Conservation (phyloP, 1,284 basidiomycete species). For the Pseudomicrostroma phylloplanum region DNA sequence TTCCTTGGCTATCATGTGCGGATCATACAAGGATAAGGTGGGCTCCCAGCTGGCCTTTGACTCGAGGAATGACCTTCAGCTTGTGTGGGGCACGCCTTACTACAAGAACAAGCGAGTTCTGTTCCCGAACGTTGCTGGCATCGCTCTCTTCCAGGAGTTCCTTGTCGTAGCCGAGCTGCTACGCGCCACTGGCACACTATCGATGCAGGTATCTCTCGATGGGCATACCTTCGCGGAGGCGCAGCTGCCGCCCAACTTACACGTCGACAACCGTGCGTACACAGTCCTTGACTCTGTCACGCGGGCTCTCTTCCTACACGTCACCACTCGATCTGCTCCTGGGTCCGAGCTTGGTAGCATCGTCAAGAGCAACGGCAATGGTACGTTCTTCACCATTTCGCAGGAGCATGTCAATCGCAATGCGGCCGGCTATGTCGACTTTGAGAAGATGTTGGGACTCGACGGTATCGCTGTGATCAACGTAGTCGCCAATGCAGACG, state of each 20-base stretch:
- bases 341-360: constrained; percentile 80
- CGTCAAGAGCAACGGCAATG: constrained; percentile 92
- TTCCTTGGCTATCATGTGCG: constrained; percentile 81
- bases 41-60: constrained; percentile 63
- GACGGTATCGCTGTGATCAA: constrained; percentile 94
- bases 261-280: constrained; percentile 80
- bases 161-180: constrained; percentile 84
- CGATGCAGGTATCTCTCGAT: constrained; percentile 85
- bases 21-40: constrained; percentile 73
- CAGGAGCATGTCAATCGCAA: constrained; percentile 85
- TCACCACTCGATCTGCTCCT: constrained; percentile 75
- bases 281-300: constrained; percentile 92
- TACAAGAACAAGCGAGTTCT: constrained; percentile 65
- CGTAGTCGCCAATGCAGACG: constrained; percentile 72
- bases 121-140: constrained; percentile 83
- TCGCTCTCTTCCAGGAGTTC: constrained; percentile 93
- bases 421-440: constrained; percentile 80
- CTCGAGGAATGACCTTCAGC: constrained; percentile 64
- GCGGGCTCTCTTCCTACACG: constrained; percentile 84
- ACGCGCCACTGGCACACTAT: constrained; percentile 19
- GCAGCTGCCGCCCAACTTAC: constrained; percentile 81
- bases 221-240: constrained; percentile 76
- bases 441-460: constrained; percentile 93
- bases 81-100: constrained; percentile 72
- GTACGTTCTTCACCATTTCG: constrained; percentile 86